Conservation (phyloP, 2,329 filamentous ascomycete genomes). For the Alternaria sp. region DNA sequence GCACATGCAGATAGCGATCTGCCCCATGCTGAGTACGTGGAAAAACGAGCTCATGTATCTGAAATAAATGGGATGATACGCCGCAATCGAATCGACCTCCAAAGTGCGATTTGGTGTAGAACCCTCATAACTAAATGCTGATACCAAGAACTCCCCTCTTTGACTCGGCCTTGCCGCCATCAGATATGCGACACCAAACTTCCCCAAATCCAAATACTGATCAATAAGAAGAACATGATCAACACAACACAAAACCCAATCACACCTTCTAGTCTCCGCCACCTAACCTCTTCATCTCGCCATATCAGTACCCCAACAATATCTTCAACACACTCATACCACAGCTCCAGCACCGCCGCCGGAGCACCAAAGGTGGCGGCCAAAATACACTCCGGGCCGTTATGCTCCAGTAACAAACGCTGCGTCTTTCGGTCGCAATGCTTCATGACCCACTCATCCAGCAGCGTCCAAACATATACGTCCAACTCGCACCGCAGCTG, state of each 20-base stretch:
- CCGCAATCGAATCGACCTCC: neutral
- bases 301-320: conserved; percentile 7
- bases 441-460: neutral
- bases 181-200: neutral
- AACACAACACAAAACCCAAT: neutral
- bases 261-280: neutral
- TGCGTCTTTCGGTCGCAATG: neutral
- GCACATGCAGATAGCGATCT: neutral
- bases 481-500: conserved; percentile 2
- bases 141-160: neutral
- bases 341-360: neutral
- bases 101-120: neutral
- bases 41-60: neutral
- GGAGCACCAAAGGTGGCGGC: neutral
- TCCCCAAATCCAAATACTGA: neutral
- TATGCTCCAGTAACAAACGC: neutral
- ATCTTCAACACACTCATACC: neutral
- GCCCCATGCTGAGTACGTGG: neutral
- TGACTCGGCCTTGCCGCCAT: neutral
- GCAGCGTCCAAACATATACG: conserved; percentile 5
- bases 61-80: neutral
- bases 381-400: neutral
- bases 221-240: neutral
- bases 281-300: conserved; percentile 1
- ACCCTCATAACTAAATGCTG: neutral